Base-by-base conservation (phyloP, 1,139 yeast genomes). In the Yamadazyma membranifaciens region DNA sequence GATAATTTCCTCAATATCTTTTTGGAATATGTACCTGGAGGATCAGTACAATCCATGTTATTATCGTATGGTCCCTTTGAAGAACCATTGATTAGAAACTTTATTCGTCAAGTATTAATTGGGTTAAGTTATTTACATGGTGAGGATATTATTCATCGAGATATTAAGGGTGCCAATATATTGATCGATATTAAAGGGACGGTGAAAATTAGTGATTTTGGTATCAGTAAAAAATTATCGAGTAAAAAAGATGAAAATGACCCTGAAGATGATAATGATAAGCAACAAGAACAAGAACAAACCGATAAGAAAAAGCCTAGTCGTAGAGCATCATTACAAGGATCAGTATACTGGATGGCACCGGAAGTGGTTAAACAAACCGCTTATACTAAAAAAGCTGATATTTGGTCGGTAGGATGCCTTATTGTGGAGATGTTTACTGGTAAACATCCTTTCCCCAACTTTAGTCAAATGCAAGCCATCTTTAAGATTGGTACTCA, bases 301-400 rank as follows among this genome's bases (percentile, higher is more conserved):
- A 20, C 9, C 7, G 24, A 34, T n/a, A 54, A 54, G 35, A 56
- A 51, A 47, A 61, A 52, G 45, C 55, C 67, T 10, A 69, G 74
- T 20, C 81, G 87, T 51, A 73, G 96, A 36, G 92, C 89, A 0
- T 87, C 96, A 0, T 62, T 91, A 36, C 97, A 89, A 63, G 98
- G 98, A 0, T 87, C 95, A 6, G 95, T 89, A 0, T 91, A 83
- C 56, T 91, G 98, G 98, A 91, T 91, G 98, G 96, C 97, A 0
- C 98, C 98, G 0, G 98, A 91, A 59, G 96, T 91, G 11, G 96
- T 89, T 11, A 87, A 87, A 55, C 96, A 89, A 56, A 83, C 88
- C 1, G 87, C 92, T 0, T 87, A 88, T 44, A 89, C 96, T 4
- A 80, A 85, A 38, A 87, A 87, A 57, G 95, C 95, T 0, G 98